These are phyloP conservation scores for Wickerhamiella bombiphila DNA, from an alignment of 805 yeast genomes.

Conservation along the genomic window DNA sequence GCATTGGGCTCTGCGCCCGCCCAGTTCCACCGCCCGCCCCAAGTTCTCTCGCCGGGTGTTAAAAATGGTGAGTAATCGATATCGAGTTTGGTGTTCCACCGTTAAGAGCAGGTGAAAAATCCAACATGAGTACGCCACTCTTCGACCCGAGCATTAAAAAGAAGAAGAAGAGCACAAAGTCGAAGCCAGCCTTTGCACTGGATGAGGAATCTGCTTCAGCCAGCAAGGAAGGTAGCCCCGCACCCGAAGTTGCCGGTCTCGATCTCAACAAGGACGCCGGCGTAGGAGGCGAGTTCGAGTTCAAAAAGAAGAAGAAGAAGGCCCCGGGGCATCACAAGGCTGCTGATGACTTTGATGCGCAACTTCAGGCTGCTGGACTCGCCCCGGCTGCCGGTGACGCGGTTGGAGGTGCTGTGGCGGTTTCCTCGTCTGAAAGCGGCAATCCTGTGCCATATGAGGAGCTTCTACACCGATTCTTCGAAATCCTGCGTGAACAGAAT, in stretches of 20 bases:
- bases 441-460: conserved; percentile 36
- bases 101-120: not conserved
- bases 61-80: no score
- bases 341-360: conserved; percentile 73
- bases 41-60: no score
- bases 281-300: conserved; percentile 21
- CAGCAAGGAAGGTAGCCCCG: conserved; percentile 40
- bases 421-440: conserved; percentile 12
- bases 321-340: conserved; percentile 41
- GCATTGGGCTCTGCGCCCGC: no score
- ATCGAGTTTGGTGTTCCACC: no score
- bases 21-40: no score
- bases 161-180: conserved; percentile 24
- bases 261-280: conserved; percentile 27
- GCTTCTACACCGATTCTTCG: conserved; percentile 72
- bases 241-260: conserved; percentile 8
- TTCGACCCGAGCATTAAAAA: conserved; percentile 26
- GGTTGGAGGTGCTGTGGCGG: conserved; percentile 9
- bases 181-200: conserved; percentile 25
- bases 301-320: conserved; percentile 73
- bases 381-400: conserved; percentile 17
- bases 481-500: conserved; percentile 75
- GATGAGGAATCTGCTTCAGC: conserved; percentile 29
- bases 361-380: conserved; percentile 80
- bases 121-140: conserved; percentile 16